Evolutionary conservation across 306 rosid species (phyloP).

Genomic region (Alnus glutinosa): DNA sequence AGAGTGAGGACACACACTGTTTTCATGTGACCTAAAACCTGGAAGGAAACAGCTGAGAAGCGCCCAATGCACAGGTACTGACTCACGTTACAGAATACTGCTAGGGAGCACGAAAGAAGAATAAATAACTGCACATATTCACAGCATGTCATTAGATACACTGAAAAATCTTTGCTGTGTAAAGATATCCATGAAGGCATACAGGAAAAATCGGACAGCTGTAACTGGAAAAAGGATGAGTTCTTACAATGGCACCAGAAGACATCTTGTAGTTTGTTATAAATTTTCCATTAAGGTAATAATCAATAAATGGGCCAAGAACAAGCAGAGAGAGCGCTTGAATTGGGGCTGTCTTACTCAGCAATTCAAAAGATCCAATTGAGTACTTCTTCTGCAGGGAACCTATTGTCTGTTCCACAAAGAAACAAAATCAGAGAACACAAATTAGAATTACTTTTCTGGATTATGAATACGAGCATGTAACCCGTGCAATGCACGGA

Average conservation of each 20-base stretch:
- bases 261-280: slow-evolving; percentile 73
- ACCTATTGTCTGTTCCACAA: slow-evolving; percentile 76
- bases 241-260: slow-evolving; percentile 74
- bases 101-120: slow-evolving; percentile 74
- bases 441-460: not conserved
- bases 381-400: slow-evolving; percentile 93
- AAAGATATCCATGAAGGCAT: not conserved
- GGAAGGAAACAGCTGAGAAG: slow-evolving; percentile 89
- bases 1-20: slow-evolving; percentile 82
- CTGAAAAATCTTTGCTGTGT: not conserved
- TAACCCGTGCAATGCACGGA: no score
- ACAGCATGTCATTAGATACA: slow-evolving; percentile 14
- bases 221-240: slow-evolving; percentile 1
- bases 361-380: slow-evolving; percentile 93
- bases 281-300: slow-evolving; percentile 63
- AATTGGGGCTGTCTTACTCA: slow-evolving; percentile 95
- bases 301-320: slow-evolving; percentile 81
- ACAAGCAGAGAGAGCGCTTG: slow-evolving; percentile 80
- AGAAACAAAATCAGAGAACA: slow-evolving; percentile 3
- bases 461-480: not conserved
- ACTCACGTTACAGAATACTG: slow-evolving; percentile 86
- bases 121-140: slow-evolving; percentile 65
- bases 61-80: slow-evolving; percentile 96
- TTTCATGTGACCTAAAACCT: slow-evolving; percentile 97
- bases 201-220: not conserved